Conservation (phyloP, 768 basidiomycete genomes). For the Solioccasus polychromus region DNA sequence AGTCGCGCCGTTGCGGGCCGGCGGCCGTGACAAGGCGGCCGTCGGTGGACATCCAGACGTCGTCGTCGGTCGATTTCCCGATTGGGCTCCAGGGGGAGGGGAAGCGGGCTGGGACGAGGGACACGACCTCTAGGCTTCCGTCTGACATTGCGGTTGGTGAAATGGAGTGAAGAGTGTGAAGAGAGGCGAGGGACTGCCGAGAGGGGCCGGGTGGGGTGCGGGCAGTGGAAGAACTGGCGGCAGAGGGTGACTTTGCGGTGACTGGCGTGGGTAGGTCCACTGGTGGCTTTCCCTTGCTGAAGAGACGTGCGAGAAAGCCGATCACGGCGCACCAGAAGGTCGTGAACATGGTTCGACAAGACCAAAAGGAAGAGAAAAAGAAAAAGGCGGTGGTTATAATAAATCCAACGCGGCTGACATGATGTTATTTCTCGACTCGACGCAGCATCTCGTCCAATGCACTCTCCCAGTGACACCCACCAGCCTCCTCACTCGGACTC, state of each 20-base stretch:
- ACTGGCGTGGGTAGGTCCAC: too few relatives aligned
- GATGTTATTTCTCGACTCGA: too few relatives aligned
- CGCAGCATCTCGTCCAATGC: background rate
- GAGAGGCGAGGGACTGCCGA: conserved; percentile 8
- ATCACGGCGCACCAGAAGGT: conserved; percentile 16
- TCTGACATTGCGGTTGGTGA: conserved; percentile 18
- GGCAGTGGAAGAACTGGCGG: conserved; percentile 14
- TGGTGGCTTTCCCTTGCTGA: too few relatives aligned
- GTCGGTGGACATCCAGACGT: conserved; percentile 26
- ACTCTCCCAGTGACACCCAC: background rate
- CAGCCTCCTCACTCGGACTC: conserved; percentile 27
- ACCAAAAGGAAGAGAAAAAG: background rate
- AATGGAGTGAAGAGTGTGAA: conserved; percentile 7
- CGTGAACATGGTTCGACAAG: conserved; percentile 2
- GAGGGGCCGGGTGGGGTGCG: conserved; percentile 10
- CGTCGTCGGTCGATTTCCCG: conserved; percentile 2
- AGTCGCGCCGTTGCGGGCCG: conserved; percentile 8
- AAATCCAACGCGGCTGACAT: too few relatives aligned
- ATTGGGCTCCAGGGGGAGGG: conserved; percentile 32
- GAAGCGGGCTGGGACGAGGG: conserved; percentile 16
- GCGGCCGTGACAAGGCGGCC: conserved; percentile 15
- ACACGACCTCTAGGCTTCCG: conserved; percentile 22
- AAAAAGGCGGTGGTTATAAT: too few relatives aligned
- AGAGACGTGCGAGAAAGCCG: conserved; percentile 9
- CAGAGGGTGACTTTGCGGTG: conserved; percentile 7